Evolutionary conservation across 768 basidiomycete genomes (phyloP).

Genomic region (Galerina marginata): DNA sequence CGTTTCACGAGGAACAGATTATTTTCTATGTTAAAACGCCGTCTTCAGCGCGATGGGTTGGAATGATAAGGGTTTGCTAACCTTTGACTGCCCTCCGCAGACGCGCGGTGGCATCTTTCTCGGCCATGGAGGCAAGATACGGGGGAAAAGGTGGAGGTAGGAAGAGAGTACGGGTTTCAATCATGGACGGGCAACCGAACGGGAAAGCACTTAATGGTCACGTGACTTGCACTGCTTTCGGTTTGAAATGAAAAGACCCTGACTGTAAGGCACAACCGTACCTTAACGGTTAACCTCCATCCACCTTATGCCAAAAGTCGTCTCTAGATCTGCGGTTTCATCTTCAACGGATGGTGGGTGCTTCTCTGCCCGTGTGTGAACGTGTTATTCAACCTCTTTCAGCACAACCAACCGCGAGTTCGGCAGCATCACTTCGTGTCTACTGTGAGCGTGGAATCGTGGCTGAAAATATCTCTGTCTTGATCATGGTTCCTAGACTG

Average conservation of each 20-base stretch:
- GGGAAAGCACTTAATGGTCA: conserved; percentile 10
- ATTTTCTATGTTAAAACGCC: conserved; percentile 67
- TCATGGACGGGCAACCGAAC: conserved; percentile 6
- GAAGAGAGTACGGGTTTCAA: conserved; percentile 1
- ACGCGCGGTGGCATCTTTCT: conserved; percentile 78
- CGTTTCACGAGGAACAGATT: conserved; percentile 93
- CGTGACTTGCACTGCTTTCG: conserved; percentile 20
- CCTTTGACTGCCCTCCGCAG: conserved; percentile 85
- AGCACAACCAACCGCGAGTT: conserved; percentile 84
- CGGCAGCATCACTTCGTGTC: conserved; percentile 76
- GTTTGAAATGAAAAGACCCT: conserved; percentile 3
- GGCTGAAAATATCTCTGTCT: conserved; percentile 11
- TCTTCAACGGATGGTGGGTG: conserved; percentile 83
- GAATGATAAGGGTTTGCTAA: conserved; percentile 26
- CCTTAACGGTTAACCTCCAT: not conserved
- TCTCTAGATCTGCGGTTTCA: conserved; percentile 87
- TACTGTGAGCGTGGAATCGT: conserved; percentile 63
- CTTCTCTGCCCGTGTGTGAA: not conserved
- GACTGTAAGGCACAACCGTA: not conserved
- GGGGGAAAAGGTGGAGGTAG: conserved; percentile 10
- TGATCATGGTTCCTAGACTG: conserved; percentile 57
- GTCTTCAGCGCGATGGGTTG: not conserved
- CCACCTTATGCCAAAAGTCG: conserved; percentile 83
- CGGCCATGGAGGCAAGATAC: conserved; percentile 61
- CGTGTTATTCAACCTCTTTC: conserved; percentile 15